Evolutionary conservation across 164 flowering plant genomes (phyloP), one percentile per base, ranked within the genome.

Genomic region (Stephania japonica): DNA sequence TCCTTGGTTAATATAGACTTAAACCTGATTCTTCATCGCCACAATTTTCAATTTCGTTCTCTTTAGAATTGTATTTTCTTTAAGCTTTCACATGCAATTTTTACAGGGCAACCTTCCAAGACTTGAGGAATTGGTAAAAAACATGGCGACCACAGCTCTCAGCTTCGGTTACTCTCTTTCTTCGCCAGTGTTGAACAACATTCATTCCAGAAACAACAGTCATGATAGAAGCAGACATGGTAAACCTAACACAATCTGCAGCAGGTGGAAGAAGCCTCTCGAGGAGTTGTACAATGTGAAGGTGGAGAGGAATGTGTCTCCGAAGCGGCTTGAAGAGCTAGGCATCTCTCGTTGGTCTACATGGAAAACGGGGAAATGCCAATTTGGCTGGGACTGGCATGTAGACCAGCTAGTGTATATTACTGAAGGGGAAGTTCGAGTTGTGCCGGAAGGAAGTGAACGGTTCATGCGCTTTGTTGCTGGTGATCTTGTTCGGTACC

Each of bases 361-460:
- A 27, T 91, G 97, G 97, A 91, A 89, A 74, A 88, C 91, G 0
- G 90, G 93, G 14, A 91, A 90, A 73, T 86, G 88, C 76, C 81
- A 72, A 74, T 69, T 91, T 65, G 84, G 91, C 0, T 90, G 94
- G 94, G 91, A 87, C 77, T 91, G 97, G 94, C 97, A 91, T 69
- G 94, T 83, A 5, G 94, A 90, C 70, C 97, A 91, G 77, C 74
- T 90, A 65, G 93, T 91, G 41, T 91, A 87, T 81, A 81, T 91
- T 7, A 91, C 86, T 75, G 91, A 90, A 82, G 97, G 97, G 7
- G 97, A 88, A 70, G 94, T 90, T 69, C 81, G 89, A 71, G 97
- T 91, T 0, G 94, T 91, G 47, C 97, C 94, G 24, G 90, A 90
- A 72, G 97, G 93, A 10, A 89, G 94, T 74, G 43, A 87, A 70